A percentile compares a stretch with the other conserved stretches of the same genome.
Evolutionary conservation across 257 asterid genomes (phyloP).

Genomic region (Petunia axillaris): DNA sequence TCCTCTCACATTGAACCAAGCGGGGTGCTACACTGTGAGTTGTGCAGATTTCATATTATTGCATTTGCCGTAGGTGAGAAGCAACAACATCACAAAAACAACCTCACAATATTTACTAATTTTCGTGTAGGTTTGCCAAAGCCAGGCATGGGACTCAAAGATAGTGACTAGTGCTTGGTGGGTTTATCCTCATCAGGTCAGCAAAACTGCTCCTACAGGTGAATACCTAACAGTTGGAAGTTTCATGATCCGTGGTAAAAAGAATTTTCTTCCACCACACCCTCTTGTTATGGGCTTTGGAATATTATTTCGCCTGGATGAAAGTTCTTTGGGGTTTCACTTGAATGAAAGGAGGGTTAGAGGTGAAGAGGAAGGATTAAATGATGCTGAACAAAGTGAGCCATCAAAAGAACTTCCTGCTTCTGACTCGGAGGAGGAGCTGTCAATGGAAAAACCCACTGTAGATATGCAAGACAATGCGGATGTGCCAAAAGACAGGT

Average conservation of each 20-base stretch:
- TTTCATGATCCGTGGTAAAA: conserved; percentile 99
- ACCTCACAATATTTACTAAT: background rate
- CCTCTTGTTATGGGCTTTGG: conserved; percentile 99
- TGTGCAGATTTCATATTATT: conserved; percentile 21
- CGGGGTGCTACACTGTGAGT: conserved; percentile 96
- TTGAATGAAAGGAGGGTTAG: conserved; percentile 96
- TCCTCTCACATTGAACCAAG: conserved; percentile 95
- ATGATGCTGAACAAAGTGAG: conserved; percentile 60
- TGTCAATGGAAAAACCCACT: conserved; percentile 44
- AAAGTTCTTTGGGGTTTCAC: conserved; percentile 96
- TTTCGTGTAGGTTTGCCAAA: conserved; percentile 84
- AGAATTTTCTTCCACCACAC: conserved; percentile 95
- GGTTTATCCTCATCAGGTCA: conserved; percentile 98
- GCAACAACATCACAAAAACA: background rate
- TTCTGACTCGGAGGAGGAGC: conserved; percentile 73
- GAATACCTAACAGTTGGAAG: conserved; percentile 98
- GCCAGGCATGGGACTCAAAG: conserved; percentile 99
- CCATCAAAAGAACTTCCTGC: conserved; percentile 62
- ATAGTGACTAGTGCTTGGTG: conserved; percentile 99
- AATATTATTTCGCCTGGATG: conserved; percentile 89
- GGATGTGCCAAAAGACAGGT: conserved; percentile 41
- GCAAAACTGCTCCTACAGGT: conserved; percentile 98
- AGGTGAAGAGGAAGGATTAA: conserved; percentile 90
- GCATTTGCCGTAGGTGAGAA: background rate
- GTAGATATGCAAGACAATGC: conserved; percentile 42